Percentiles rank a stretch among this genome's conserved stretches.
phyloP scores from a whole-genome alignment of 257 asterid genomes.

The Salvia hispanica region DNA sequence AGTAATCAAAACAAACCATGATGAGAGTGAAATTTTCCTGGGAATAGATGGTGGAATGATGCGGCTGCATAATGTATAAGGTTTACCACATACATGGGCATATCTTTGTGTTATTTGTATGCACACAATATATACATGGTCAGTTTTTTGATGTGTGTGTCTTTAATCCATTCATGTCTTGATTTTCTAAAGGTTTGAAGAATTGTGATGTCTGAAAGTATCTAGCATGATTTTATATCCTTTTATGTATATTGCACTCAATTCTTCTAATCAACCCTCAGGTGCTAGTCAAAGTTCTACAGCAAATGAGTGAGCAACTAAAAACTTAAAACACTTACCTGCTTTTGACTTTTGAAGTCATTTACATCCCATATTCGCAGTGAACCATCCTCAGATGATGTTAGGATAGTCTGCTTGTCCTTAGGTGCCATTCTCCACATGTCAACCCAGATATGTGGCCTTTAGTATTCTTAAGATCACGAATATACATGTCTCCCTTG shows the following conservation, averaged over 20 bases:
- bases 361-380: slow-evolving; percentile 95
- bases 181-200: slow-evolving; percentile 13
- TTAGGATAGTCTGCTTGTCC: slow-evolving; percentile 81
- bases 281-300: slow-evolving; percentile 15
- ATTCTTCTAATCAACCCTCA: slow-evolving; percentile 9
- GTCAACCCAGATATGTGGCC: slow-evolving; percentile 97
- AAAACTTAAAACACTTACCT: slow-evolving; percentile 52
- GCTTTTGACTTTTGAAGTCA: slow-evolving; percentile 89
- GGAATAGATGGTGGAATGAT: slow-evolving; percentile 8
- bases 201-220: slow-evolving; percentile 8
- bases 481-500: slow-evolving; percentile 96
- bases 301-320: not conserved
- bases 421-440: slow-evolving; percentile 96
- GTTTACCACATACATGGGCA: not conserved
- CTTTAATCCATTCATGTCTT: not conserved
- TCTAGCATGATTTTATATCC: not conserved
- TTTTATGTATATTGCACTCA: not conserved
- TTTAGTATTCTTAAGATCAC: slow-evolving; percentile 94
- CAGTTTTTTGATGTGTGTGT: too few species aligned
- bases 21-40: not conserved
- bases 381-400: slow-evolving; percentile 97
- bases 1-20: not conserved
- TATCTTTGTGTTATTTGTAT: not conserved
- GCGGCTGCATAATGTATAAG: slow-evolving; percentile 6
- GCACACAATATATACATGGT: too few species aligned